These are phyloP conservation scores for Megacollybia platyphylla DNA, from an alignment of 1,284 basidiomycete genomes.

Conservation along the genomic window DNA sequence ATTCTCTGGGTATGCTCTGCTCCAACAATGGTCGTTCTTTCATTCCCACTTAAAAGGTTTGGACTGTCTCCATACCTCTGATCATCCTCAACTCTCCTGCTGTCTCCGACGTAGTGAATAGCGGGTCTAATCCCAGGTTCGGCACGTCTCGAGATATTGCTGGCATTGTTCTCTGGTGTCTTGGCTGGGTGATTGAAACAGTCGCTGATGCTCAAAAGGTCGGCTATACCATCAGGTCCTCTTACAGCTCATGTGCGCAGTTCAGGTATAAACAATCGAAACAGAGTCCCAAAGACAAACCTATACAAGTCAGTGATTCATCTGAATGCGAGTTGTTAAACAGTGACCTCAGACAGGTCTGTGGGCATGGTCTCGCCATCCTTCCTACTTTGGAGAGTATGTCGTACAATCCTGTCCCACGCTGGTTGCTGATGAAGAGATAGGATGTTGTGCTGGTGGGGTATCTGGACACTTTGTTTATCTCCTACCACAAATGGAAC, in stretches of 20 bases:
- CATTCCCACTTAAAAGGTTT: slow-evolving; percentile 27
- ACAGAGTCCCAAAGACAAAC: slow-evolving; percentile 39
- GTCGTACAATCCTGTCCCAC: slow-evolving; percentile 12
- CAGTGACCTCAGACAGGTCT: slow-evolving; percentile 26
- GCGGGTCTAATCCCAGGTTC: slow-evolving; percentile 39
- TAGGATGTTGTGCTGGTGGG: slow-evolving; percentile 65
- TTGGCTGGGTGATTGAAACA: slow-evolving; percentile 53
- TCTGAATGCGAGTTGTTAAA: neutral
- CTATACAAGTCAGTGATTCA: slow-evolving; percentile 23
- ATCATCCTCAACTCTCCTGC: slow-evolving; percentile 59
- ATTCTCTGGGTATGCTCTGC: slow-evolving; percentile 34
- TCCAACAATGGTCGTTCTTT: neutral
- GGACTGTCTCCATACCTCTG: slow-evolving; percentile 55
- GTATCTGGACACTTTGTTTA: slow-evolving; percentile 53
- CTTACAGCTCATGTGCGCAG: slow-evolving; percentile 15
- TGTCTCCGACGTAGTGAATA: slow-evolving; percentile 30
- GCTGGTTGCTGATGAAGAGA: slow-evolving; percentile 1
- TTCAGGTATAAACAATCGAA: slow-evolving; percentile 41
- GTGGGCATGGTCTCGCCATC: slow-evolving; percentile 56
- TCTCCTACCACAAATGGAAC: slow-evolving; percentile 40
- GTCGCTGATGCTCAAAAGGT: slow-evolving; percentile 60
- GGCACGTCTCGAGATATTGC: slow-evolving; percentile 56
- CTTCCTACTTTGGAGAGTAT: slow-evolving; percentile 69
- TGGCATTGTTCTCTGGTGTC: slow-evolving; percentile 52
- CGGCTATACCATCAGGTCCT: neutral